Evolutionary conservation across 176 grass and related monocot genomes (phyloP), one percentile per base, ranked within the genome.

Genomic region (Aegilops tauschii): DNA sequence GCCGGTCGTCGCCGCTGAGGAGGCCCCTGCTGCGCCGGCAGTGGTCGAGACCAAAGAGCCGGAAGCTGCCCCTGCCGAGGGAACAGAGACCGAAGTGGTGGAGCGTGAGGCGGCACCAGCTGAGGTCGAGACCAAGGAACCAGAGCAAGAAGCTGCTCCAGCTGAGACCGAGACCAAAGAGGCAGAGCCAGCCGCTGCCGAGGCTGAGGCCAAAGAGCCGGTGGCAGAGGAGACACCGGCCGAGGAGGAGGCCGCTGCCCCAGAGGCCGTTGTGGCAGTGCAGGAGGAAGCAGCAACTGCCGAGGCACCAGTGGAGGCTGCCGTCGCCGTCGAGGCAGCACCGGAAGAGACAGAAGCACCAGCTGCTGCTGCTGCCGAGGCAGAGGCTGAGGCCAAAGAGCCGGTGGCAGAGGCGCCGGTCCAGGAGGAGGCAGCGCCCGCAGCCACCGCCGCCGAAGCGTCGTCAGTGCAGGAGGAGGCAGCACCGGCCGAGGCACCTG

Each of bases 111-210:
- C n/a, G 0, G 85, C 61, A 0, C 78, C 62, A 30, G 75, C 58
- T 1, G 86, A 80, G 85, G 54, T 25, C 23, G 89, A 85, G 47
- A 73, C 31, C 56, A 89, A 86, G 18, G 86, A 85, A 1, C 20
- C 82, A 16, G 89, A 75, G 76, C 25, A 2, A 58, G 39, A 54
- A 2, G 83, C 9, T 76, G 86, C 79, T 34, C 58, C 54, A 1
- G 79, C 67, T 20, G 84, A 44, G 62, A 9, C 78, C 18, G 73
- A 54, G 13, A 66, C 61, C 6, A 27, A 42, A 9, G 67, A 23
- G 78, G n/a, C 42, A 1, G 85, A 79, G 39, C 72, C 83, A 12
- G 58, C 27, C 71, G 65, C 42, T 12, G 64, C 79, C 40, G 12
- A 45, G 32, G 35, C 73, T 1, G 47, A n/a, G 32, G 65, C 80